Evolutionary conservation across 2,329 filamentous ascomycete species (phyloP), one percentile per base, ranked within the genome.

Genomic region (Diplodia mutila): DNA sequence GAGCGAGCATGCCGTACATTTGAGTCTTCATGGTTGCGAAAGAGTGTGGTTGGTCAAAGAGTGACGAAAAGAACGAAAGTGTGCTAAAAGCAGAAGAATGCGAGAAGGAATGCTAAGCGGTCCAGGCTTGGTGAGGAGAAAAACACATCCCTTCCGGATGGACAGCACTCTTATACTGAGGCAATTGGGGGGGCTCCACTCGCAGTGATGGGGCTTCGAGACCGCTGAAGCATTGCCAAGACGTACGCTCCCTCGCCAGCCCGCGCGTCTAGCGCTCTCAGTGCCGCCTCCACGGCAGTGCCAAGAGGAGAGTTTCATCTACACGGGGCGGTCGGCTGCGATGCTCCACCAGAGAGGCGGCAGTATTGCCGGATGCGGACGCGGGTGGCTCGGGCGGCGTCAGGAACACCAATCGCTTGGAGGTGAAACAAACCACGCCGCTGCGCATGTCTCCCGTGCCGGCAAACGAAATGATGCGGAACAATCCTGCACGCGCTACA

Each of bases 11-110:
- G 34, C 74, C 70, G 32, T 73, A 73, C 61, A 67, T 59, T 8
- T 48, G 14, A 46, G 76, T 71, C 75, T 75, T 78, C 77, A 79
- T 79, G 67, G 70, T 78, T 69, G 29, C 54, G 48, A 73, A 69
- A 67, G 70, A 70, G 68, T 71, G 66, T 71, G 65, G 42, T 25
- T 37, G 48, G 59, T 49, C 54, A 65, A 67, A 63, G 68, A 65
- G 49, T 59, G 67, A 57, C 63, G 14, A 39, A 64, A 64, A 67
- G 54, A 61, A 67, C 29, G 54, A 61, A 63, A 21, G 55, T 61
- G 34, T 48, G 42, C 54, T 25, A 27, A 66, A 66, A 66, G 63
- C 63, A 53, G 52, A 55, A 66, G 64, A 55, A 57, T 21, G 48
- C 25, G 39, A 66, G 52, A 55, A 27, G 25, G 48, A 55, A 48